Evolutionary conservation across 1,284 basidiomycete genomes (phyloP), one percentile per base, ranked within the genome.

Genomic region (Ceratobasidium papillatum): DNA sequence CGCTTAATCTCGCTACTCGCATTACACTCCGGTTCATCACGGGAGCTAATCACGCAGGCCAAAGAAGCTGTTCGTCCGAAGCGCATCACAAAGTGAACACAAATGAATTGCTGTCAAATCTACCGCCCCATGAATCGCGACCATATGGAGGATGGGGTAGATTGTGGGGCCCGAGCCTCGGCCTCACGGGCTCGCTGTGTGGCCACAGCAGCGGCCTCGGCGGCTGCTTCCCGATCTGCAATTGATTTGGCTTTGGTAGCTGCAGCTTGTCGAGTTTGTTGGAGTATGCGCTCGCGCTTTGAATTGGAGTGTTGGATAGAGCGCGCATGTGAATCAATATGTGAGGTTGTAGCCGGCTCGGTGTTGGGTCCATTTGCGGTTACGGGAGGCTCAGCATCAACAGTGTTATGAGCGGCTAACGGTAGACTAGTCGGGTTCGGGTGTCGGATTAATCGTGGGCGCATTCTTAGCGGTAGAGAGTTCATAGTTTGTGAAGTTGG

Each of bases 81-180:
- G 56, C 56, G 12, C 17, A 59, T 59, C 5, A 59, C 25, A 34
- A 43, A n/a, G 43, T 54, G 19, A 22, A 66, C n/a, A 38, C 41
- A 54, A 54, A 66, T 52, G 47, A 52, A 66, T 66, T 52, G 14
- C 32, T 54, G 17, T 22, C 25, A 32, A 14, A 12, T 32, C 41
- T 51, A 72, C 51, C 69, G 69, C 11, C 69, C 69, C n/a, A 59
- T 43, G 25, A 72, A 72, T 25, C 69, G 49, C n/a, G 51, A 41
- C 66, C 66, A 69, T 27, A 69, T 56, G 49, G 66, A 69, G 19
- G 38, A 59, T 14, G 41, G 43, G 9, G 30, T 34, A 34, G 36
- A 49, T 36, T 51, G 54, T 4, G 12, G 38, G 27, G 38, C 25
- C 41, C 36, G 52, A 45, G 43, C 9, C 36, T 69, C 66, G 36